Evolutionary conservation across 1,284 basidiomycete genomes (phyloP), one percentile per base, ranked within the genome.

Genomic region (Irpex sp.): DNA sequence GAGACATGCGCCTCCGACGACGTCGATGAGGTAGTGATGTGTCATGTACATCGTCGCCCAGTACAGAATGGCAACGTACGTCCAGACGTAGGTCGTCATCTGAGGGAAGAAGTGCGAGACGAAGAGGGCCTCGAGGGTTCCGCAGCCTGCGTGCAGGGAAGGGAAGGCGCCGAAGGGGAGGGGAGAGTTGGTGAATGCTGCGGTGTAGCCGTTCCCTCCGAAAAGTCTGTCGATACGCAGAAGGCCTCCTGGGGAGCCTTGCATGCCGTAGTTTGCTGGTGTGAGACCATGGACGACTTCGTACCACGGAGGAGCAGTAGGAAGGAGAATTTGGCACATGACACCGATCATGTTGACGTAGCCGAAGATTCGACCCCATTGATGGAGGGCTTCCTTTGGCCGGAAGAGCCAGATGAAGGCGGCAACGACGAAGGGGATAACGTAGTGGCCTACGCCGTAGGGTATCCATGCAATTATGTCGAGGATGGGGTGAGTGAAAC

Each of bases 1-100:
- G 61, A 99, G 82, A 72, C 95, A 97, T 0, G 93, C 93, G 6
- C 96, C 96, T 3, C 89, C 93, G 42, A 96, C 93, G 67, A 98
- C 89, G 71, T 99, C 97, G 75, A 99, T 94, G 67, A 98, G 87
- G 80, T 98, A 99, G 78, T 98, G 94, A 73, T 97, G 95, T 5
- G 92, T 94, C 67, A 96, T 87, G 79, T 97, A 97, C 96, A 99
- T 99, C 37, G 96, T 99, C 23, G 92, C 90, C 96, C 96, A 98
- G 75, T 97, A 99, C 1, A 99, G 83, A 37, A 94, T 78, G n/a
- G 85, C 87, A 2, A 87, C 87, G 74, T 99, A 98, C 0, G 76
- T 78, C 94, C 94, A 98, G 63, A 90, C 88, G 65, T 84, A 84
- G 59, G 77, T 77, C 14, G 83, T 81, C 18, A 82, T 82, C 66